Conservation (phyloP, 2,329 filamentous ascomycete species). For the Rhytidhysteron rufulum region DNA sequence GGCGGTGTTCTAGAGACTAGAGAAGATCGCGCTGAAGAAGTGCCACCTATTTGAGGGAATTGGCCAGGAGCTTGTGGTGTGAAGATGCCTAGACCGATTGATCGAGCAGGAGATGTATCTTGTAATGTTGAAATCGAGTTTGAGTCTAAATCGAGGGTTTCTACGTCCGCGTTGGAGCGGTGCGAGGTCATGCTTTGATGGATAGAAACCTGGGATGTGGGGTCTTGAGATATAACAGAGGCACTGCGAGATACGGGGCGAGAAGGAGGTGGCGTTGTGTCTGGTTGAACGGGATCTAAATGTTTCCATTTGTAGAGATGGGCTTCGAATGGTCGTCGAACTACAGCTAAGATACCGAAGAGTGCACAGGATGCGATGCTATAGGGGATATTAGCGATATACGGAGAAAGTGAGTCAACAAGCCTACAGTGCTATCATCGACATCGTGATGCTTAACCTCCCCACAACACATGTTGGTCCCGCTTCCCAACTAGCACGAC, state of each 20-base stretch:
- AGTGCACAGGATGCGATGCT: conserved; percentile 29
- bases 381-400: conserved; percentile 3
- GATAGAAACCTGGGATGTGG: conserved; percentile 8
- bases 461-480: conserved; percentile 28
- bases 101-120: conserved; percentile 15
- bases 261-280: conserved; percentile 15
- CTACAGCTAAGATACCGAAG: conserved; percentile 29
- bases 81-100: conserved; percentile 21
- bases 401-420: background rate
- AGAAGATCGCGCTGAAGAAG: conserved; percentile 8
- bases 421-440: conserved; percentile 32
- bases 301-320: conserved; percentile 27
- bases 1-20: conserved; percentile 1
- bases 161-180: conserved; percentile 21
- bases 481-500: conserved; percentile 26
- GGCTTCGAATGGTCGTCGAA: conserved; percentile 36
- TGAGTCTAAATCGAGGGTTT: conserved; percentile 19
- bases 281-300: conserved; percentile 6
- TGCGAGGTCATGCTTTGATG: conserved; percentile 13
- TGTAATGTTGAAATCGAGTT: conserved; percentile 13
- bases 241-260: conserved; percentile 11
- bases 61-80: conserved; percentile 19
- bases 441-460: conserved; percentile 26
- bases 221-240: conserved; percentile 14
- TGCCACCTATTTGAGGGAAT: conserved; percentile 13